Conservation (phyloP, 192 early-diverging fungal species). For the Coemansia sp. region DNA sequence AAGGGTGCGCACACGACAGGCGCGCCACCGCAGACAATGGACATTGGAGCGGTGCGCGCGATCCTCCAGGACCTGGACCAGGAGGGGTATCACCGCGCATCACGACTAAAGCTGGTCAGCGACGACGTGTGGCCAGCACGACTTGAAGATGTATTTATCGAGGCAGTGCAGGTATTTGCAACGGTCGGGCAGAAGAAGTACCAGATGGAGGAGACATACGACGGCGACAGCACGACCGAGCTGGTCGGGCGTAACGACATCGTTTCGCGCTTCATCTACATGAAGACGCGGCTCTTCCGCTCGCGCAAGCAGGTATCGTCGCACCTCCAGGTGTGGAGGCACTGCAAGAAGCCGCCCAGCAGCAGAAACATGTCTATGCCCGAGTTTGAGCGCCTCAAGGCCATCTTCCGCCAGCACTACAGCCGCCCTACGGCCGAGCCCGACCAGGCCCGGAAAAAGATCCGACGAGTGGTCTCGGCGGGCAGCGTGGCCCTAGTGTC, state of each 20-base stretch:
- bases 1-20: too few species aligned
- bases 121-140: conserved; percentile 43
- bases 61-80: conserved; percentile 28
- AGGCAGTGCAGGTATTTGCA: conserved; percentile 27
- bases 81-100: conserved; percentile 17
- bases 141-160: conserved; percentile 31
- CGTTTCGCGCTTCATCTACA: conserved; percentile 67
- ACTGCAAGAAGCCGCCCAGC: conserved; percentile 58
- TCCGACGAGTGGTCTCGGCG: conserved; percentile 32
- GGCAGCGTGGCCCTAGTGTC: conserved; percentile 10
- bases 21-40: too few species aligned
- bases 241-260: conserved; percentile 63
- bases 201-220: conserved; percentile 26
- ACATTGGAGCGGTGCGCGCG: conserved; percentile 22
- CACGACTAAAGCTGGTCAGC: conserved; percentile 3
- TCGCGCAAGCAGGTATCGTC: conserved; percentile 76
- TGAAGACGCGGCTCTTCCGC: conserved; percentile 57
- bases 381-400: conserved; percentile 32
- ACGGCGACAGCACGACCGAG: conserved; percentile 15
- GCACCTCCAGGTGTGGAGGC: conserved; percentile 72
- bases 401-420: conserved; percentile 29
- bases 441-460: conserved; percentile 19
- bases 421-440: conserved; percentile 21
- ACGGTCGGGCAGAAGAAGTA: conserved; percentile 42
- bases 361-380: conserved; percentile 26